Evolutionary conservation across 805 yeast genomes (phyloP), one percentile per base, ranked within the genome.

Genomic region (Spathaspora hagerdaliae): DNA sequence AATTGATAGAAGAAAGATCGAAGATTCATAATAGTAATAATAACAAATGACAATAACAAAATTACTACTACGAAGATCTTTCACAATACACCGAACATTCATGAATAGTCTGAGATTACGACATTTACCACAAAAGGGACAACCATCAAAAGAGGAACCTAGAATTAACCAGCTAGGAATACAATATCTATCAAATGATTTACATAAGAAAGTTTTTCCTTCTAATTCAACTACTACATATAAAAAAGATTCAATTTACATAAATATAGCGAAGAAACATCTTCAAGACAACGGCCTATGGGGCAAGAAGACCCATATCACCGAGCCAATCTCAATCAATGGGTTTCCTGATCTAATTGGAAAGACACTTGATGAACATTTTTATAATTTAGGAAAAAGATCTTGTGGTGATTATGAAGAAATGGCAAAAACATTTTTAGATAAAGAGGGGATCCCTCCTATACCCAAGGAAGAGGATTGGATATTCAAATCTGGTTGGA

Each of bases 301-400:
- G 31, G 94, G 94, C 1, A 89, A 87, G 57, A 77, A 78, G 50
- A 87, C 96, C 1, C 75, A 77, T 2, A 63, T 80, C 1, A 62
- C 73, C 2, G 75, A 74, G 1, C 91, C 96, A 0, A 79, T 88
- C 2, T 56, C 63, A 13, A 66, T 71, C 9, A 72, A 85, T 34
- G 57, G 74, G 12, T 59, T 91, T 11, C 99, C 99, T 0, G 62
- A 66, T 24, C 60, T 92, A n/a, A 81, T 82, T 42, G 99, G 98
- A 0, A 68, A 54, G n/a, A 43, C 82, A 7, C 63, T 94, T 7
- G 95, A 87, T 58, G 96, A 88, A 57, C 99, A 94, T 69, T 94
- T 94, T 60, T 75, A 81, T 53, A 74, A 77, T 49, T 59, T 89
- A 3, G 98, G 96, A 0, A 56, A 65, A 19, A 64, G 69, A 46